Evolutionary conservation across 1,284 basidiomycete species (phyloP), one percentile per base, ranked within the genome.

Genomic region (Macrocystidia cucumis): DNA sequence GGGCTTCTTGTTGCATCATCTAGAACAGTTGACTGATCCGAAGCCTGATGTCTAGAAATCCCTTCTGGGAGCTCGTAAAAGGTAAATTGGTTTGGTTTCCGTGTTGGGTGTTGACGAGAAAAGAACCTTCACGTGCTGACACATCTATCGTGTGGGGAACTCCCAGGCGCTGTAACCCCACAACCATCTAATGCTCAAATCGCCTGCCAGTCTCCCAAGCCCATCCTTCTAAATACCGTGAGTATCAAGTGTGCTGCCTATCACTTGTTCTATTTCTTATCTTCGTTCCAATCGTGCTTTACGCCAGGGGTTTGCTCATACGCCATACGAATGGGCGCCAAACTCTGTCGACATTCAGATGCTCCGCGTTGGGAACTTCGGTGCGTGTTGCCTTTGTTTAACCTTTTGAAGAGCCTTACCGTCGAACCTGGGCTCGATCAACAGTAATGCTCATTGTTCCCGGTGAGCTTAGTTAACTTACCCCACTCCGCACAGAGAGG

Each of bases 31-130:
- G 14, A 14, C 5, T 18, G 11, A 13, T 30, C 19, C 29, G 12
- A 5, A 16, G 9, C 14, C n/a, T 41, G 38, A 32, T 41, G 41
- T 38, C 20, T 41, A 82, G 80, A 56, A 89, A 90, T 51, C 80
- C 83, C 0, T 84, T 90, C 55, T 90, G 87, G 84, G 72, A 88
- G 48, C 48, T 87, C 23, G 81, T 87, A 29, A 87, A 85, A 60
- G 73, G 73, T 71, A 41, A 2, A 39, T 38, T 37, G 31, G 3
- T 35, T 28, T 32, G 40, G 28, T 27, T 37, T 25, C 34, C 34
- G 32, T 37, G 27, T 20, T 34, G 21, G 14, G 23, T 29, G 16
- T 31, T 34, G 26, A 30, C 30, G 24, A 36, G 36, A 25, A n/a
- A n/a, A n/a, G n/a, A n/a, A n/a, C n/a, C 32, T 33, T 19, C 30